Conservation (phyloP, 306 rosid genomes). For the Cicer pinnatifidum region DNA sequence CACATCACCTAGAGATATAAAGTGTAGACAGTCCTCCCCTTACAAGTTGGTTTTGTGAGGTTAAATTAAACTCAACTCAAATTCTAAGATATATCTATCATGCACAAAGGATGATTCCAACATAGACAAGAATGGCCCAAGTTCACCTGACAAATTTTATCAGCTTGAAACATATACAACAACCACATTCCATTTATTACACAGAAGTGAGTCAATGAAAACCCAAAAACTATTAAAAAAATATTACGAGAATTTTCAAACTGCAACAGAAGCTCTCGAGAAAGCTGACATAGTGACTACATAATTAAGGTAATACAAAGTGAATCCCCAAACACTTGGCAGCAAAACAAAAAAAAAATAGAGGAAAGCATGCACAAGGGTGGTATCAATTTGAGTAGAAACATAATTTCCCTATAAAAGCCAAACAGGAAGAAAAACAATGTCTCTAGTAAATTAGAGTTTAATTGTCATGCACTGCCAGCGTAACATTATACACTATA, state of each 20-base stretch:
- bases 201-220: neutral
- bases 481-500: too few relatives aligned
- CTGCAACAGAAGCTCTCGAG: neutral
- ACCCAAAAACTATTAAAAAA: constrained; percentile 4
- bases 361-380: constrained; percentile 22
- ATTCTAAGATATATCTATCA: neutral
- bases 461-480: too few relatives aligned
- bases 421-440: neutral
- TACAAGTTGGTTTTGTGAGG: neutral
- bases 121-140: neutral
- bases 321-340: constrained; percentile 24
- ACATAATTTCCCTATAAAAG: neutral
- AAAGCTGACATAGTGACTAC: neutral
- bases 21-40: neutral
- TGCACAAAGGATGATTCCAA: constrained; percentile 8
- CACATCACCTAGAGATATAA: neutral
- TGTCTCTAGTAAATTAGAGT: neutral
- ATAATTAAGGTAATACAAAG: constrained; percentile 6
- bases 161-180: neutral
- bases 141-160: neutral
- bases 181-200: constrained; percentile 3
- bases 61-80: neutral
- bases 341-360: constrained; percentile 8
- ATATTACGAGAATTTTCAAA: constrained; percentile 14
- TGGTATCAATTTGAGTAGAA: constrained; percentile 7